A percentile compares a stretch with the other conserved stretches of the same genome.
Evolutionary conservation across 2,329 filamentous ascomycete species (phyloP).

Genomic region (Colletotrichum noveboracense): DNA sequence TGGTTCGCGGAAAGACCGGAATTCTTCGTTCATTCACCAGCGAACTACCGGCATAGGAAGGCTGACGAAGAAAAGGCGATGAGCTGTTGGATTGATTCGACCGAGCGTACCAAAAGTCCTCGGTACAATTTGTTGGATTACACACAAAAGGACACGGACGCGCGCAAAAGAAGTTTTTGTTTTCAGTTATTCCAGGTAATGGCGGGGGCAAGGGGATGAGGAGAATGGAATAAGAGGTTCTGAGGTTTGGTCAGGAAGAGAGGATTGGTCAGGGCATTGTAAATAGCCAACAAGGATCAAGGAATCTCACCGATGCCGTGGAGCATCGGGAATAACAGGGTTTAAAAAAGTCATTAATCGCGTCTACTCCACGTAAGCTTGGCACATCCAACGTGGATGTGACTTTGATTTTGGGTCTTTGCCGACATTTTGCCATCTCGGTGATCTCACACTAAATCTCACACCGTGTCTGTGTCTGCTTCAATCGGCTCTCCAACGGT

Average conservation of each 20-base stretch:
- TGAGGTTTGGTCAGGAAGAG: neutral
- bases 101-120: neutral
- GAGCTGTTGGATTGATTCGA: neutral
- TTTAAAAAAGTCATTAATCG: neutral
- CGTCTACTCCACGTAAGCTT: neutral
- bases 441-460: neutral
- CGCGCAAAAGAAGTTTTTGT: neutral
- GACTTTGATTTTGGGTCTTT: neutral
- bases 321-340: neutral
- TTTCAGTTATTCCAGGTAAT: neutral
- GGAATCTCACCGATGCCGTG: neutral
- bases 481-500: neutral
- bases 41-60: neutral
- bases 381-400: neutral
- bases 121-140: neutral
- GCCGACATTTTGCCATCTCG: neutral
- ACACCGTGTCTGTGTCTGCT: neutral
- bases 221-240: neutral
- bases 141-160: neutral
- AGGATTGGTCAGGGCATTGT: neutral
- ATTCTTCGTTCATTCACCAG: neutral
- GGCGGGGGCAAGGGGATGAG: neutral
- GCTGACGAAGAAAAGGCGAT: neutral
- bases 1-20: neutral
- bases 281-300: neutral